These are phyloP conservation scores for Hygrophorus russula DNA, from an alignment of 768 basidiomycete genomes.

Conservation along the genomic window DNA sequence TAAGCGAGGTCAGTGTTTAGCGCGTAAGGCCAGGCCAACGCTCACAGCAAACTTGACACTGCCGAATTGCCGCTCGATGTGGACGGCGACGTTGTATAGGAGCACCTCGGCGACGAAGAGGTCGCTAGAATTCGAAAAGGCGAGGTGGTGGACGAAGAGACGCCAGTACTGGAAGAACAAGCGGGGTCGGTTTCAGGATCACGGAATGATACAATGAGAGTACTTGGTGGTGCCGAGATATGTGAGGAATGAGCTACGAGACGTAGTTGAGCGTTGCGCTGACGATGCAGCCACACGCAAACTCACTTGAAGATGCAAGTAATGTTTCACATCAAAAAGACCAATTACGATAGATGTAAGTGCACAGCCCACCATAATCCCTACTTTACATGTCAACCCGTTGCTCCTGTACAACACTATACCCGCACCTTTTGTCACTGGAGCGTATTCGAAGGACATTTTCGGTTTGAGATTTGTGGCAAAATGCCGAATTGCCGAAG, in stretches of 20 bases:
- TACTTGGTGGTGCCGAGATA: constrained; percentile 82
- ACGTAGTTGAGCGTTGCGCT: background rate
- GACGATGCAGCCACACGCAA: no score
- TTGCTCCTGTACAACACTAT: background rate
- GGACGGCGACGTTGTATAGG: constrained; percentile 58
- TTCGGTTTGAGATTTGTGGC: background rate
- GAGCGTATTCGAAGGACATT: constrained; percentile 79
- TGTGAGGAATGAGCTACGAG: constrained; percentile 69
- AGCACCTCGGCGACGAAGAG: constrained; percentile 67
- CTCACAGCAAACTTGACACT: constrained; percentile 79
- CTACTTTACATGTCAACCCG: constrained; percentile 25
- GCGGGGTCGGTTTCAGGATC: constrained; percentile 20
- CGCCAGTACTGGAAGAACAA: constrained; percentile 68
- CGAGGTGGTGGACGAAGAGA: constrained; percentile 58
- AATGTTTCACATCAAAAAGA: constrained; percentile 80
- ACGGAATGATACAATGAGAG: constrained; percentile 7
- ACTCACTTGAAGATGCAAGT: constrained; percentile 70
- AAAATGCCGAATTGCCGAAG: no score
- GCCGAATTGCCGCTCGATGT: constrained; percentile 80
- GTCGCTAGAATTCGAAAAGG: constrained; percentile 79
- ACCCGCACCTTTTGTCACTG: constrained; percentile 68
- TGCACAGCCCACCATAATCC: constrained; percentile 65
- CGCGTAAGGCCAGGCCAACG: background rate
- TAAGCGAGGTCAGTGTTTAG: constrained; percentile 18
- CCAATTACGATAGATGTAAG: constrained; percentile 64